Evolutionary conservation across 2,329 filamentous ascomycete genomes (phyloP), one percentile per base, ranked within the genome.

Genomic region (Ophiocordyceps robertsii): DNA sequence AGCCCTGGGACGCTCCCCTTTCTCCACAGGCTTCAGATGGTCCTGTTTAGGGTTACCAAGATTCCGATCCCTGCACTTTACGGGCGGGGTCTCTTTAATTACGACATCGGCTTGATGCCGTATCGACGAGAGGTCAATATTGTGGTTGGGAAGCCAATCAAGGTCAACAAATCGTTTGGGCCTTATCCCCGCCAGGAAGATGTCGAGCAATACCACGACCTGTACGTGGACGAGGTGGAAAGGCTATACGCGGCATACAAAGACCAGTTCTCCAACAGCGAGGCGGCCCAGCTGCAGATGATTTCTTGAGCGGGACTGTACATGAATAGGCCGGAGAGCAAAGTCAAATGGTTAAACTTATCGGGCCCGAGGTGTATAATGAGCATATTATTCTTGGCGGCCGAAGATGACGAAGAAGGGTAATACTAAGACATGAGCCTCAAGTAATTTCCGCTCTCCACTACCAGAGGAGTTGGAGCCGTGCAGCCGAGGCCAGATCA

Each of bases 41-140:
- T 88, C 29, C 68, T 93, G 44, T 90, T 96, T 63, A 84, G 82
- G 51, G 68, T 82, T 7, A 79, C 93, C 69, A 92, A 92, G 41
- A 96, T 95, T 55, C 96, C 92, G 0, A 72, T 96, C 10, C 89
- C 90, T 1, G 73, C 93, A 27, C 83, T 95, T 54, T 88, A 95
- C 59, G 90, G 89, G 2, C 68, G 89, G 27, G 90, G 90, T 11
- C 81, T 96, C 33, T 95, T 96, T 66, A 98, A 98, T 62, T 96
- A 98, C 58, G 92, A 98, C 59, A 86, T 95, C 13, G 92, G 92
- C 4, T 67, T 96, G 53, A 89, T 96, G 85, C 92, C 92, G 0
- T 96, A 95, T 60, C 79, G 92, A 12, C 72, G 81, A 40, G 82
- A 87, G 11, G 68, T 98, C 46, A 92, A 96, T 56, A 77, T 95